phyloP scores from a whole-genome alignment of 2,329 filamentous ascomycete species.

The Alternaria incomplexa region DNA sequence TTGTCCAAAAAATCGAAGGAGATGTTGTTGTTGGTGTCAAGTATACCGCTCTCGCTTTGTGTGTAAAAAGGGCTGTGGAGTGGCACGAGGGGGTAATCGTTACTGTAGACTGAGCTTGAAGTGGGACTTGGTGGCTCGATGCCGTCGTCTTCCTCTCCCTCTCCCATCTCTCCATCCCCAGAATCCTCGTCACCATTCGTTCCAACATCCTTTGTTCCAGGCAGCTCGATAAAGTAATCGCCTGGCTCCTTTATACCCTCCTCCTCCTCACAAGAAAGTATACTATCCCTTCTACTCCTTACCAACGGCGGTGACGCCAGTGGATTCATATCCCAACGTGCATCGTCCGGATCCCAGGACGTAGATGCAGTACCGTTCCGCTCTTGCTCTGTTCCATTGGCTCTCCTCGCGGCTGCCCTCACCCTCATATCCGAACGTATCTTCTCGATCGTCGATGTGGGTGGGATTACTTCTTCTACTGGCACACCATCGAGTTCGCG shows the following conservation, averaged over 20 bases:
- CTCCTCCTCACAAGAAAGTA: no score
- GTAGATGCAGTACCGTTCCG: background rate
- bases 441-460: background rate
- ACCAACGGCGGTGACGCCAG: background rate
- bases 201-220: no score
- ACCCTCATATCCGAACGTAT: background rate
- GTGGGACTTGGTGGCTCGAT: fast-evolving
- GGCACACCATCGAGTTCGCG: no score
- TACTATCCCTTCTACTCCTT: background rate
- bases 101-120: background rate
- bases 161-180: background rate
- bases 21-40: no score
- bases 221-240: no score
- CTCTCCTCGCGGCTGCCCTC: no score
- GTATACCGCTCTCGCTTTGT: background rate
- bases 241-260: no score
- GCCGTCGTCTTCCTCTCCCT: background rate
- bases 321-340: background rate
- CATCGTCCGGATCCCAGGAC: background rate
- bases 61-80: background rate
- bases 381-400: background rate
- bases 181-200: no score
- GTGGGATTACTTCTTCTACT: no score
- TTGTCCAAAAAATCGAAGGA: no score
- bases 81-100: background rate